These are phyloP conservation scores for Endoconidiophora laricicola DNA, from an alignment of 2,329 filamentous ascomycete species.

Conservation along the genomic window DNA sequence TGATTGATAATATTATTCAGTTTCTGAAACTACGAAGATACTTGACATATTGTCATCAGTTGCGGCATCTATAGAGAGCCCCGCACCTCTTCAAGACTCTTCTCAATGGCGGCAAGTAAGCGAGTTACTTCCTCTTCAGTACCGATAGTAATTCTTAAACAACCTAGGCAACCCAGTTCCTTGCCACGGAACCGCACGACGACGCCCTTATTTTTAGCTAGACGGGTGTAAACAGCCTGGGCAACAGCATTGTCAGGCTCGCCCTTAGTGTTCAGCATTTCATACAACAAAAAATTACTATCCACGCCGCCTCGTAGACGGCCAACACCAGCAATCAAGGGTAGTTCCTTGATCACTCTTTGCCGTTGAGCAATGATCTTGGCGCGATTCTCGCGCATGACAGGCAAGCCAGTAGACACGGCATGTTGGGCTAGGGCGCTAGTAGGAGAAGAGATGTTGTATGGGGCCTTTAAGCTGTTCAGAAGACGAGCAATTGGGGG, in stretches of 20 bases:
- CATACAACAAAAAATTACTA: conserved; percentile 81
- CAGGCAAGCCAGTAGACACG: conserved; percentile 49
- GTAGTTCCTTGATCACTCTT: conserved; percentile 57
- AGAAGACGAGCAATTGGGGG: conserved; percentile 60
- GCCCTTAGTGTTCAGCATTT: conserved; percentile 60
- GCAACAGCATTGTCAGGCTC: conserved; percentile 66
- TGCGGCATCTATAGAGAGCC: neutral
- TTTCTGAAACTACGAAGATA: no score
- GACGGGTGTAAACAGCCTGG: conserved; percentile 60
- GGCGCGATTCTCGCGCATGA: conserved; percentile 56
- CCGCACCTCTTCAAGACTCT: conserved; percentile 28
- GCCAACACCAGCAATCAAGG: conserved; percentile 61
- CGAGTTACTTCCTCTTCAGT: conserved; percentile 72
- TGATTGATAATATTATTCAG: no score
- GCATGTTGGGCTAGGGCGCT: conserved; percentile 64
- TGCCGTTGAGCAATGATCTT: conserved; percentile 60
- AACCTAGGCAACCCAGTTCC: conserved; percentile 77
- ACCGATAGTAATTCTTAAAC: conserved; percentile 79
- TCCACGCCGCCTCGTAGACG: conserved; percentile 61
- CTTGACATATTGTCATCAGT: no score
- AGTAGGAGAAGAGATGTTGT: conserved; percentile 84
- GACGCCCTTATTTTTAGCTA: conserved; percentile 76
- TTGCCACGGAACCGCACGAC: conserved; percentile 89
- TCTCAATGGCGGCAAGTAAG: conserved; percentile 53
- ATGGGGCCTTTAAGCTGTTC: conserved; percentile 89